Base-by-base conservation (phyloP, 495 filamentous ascomycete species). In the Hypoxylon intermedium region DNA sequence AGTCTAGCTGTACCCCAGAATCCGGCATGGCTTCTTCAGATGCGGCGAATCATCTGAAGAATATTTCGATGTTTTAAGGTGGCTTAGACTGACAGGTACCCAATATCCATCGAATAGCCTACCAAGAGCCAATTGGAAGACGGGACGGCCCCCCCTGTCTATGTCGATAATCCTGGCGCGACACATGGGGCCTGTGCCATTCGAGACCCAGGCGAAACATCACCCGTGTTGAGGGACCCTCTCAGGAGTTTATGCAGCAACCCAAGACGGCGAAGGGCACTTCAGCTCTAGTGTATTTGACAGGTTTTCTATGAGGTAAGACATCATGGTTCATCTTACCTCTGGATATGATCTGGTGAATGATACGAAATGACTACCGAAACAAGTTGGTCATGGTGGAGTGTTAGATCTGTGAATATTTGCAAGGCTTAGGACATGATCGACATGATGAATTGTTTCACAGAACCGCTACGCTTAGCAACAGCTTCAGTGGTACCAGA, bases 141-240 rank as follows among this genome's bases (percentile, higher is more conserved):
- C 5, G 1, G 43, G 4, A 50, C 36, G 13, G 43, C 11, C 9
- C 21, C 53, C 47, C 52, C 30, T 34, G 34, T 34, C 19, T 47
- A 44, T 30, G 31, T 15, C 9, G n/a, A 21, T 31, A 31, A 40
- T 49, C 58, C 51, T 21, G 13, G 55, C 16, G 15, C 28, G 18
- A 55, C 44, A 60, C 50, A 60, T 44, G 36, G 41, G 37, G 42
- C 28, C 38, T 47, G 45, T 20, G 45, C 38, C 11, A 52, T 48
- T 55, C 55, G 61, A 65, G 61, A 65, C 61, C 61, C 50, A 65
- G 30, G 40, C 61, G 61, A 65, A 65, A 65, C 61, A 38, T 51
- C 43, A 23, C 55, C 33, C 61, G 54, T 65, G 53, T 59, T 59
- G 49, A 38, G 51, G 53, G 50, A 49, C 7, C 30, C 34, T 50